These are phyloP conservation scores for Citrus sp. DNA, from an alignment of 345 rosid species.

Conservation along the genomic window DNA sequence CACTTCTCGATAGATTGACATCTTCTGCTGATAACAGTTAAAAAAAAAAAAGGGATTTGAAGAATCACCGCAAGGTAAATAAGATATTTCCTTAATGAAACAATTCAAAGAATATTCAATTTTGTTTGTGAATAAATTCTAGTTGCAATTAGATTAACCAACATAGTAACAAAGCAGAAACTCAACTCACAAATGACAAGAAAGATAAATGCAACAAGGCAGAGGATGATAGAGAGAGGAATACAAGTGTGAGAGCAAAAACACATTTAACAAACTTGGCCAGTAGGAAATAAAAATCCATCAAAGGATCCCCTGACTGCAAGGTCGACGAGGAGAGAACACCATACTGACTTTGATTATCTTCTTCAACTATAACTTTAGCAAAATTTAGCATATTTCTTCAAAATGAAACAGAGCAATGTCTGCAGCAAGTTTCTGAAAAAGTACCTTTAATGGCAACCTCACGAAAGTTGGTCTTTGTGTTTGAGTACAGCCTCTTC, in stretches of 20 bases:
- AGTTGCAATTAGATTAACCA: not conserved
- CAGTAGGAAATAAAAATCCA: not conserved
- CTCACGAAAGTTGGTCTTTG: slow-evolving; percentile 92
- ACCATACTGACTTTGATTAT: not conserved
- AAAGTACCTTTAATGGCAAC: slow-evolving; percentile 83
- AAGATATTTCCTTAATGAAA: not conserved
- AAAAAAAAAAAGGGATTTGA: not conserved
- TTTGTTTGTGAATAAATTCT: not conserved
- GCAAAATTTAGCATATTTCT: not conserved
- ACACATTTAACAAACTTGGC: not conserved
- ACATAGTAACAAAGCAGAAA: not conserved
- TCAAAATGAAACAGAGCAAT: not conserved
- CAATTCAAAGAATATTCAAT: not conserved
- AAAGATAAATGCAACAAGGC: not conserved
- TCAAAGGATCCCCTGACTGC: not conserved
- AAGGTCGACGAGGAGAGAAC: no score
- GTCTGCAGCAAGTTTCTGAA: not conserved
- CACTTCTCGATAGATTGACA: not conserved
- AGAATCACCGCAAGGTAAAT: not conserved
- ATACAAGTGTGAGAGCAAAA: not conserved
- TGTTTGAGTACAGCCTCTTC: slow-evolving; percentile 97
- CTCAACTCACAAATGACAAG: not conserved
- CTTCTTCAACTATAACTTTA: not conserved
- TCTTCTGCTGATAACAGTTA: not conserved
- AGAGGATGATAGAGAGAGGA: not conserved